Percentiles rank a stretch among this genome's conserved stretches.
phyloP scores from a whole-genome alignment of 306 rosid species.

The Dalbergia oliveri region DNA sequence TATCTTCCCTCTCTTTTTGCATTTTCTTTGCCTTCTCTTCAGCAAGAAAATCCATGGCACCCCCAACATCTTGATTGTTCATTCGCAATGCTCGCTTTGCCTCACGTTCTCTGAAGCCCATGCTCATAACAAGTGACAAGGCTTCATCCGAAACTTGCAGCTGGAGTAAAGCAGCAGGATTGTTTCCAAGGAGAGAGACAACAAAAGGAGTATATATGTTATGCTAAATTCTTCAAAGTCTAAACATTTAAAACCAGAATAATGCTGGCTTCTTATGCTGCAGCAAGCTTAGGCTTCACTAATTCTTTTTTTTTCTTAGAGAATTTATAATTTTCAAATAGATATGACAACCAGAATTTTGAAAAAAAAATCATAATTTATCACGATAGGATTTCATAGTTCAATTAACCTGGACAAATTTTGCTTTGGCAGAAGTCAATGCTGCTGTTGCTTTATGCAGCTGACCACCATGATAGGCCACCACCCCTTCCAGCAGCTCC shows the following conservation, averaged over 20 bases:
- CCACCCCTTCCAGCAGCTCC: conserved; percentile 94
- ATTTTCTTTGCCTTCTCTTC: conserved; percentile 70
- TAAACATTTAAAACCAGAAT: neutral
- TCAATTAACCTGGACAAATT: conserved; percentile 65
- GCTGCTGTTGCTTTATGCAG: conserved; percentile 68
- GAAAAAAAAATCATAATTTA: conserved; percentile 8
- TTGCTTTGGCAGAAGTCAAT: conserved; percentile 69
- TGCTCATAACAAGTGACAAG: conserved; percentile 77
- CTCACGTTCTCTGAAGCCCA: conserved; percentile 78
- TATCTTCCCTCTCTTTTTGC: conserved; percentile 69
- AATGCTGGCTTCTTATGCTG: conserved; percentile 7
- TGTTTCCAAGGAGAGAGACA: neutral
- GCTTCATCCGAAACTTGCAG: conserved; percentile 89
- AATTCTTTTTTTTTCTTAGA: neutral
- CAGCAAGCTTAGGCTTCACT: neutral
- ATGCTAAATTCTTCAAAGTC: neutral
- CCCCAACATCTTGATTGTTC: conserved; percentile 85
- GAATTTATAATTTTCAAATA: neutral
- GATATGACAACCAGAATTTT: neutral
- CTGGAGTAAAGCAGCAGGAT: conserved; percentile 53
- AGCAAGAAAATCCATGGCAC: conserved; percentile 84
- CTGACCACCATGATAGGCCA: conserved; percentile 83
- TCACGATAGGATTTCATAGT: conserved; percentile 4
- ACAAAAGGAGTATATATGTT: neutral
- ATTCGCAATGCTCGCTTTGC: conserved; percentile 86